phyloP scores from a whole-genome alignment of 495 filamentous ascomycete genomes.

The Aspergillus wentii region DNA sequence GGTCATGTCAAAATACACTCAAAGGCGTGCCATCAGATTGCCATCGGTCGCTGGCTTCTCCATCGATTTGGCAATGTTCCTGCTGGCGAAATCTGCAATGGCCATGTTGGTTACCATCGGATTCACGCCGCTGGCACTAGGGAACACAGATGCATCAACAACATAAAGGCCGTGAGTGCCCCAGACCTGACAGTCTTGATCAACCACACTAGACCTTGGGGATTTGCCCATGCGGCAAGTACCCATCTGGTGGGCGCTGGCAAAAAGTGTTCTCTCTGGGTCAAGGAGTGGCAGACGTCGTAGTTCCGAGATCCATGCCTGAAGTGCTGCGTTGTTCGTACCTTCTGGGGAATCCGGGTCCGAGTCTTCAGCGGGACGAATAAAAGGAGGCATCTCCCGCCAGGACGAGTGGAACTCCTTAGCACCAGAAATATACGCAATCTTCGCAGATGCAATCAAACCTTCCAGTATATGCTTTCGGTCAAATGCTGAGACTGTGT shows the following conservation, averaged over 20 bases:
- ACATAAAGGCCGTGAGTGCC: conserved; percentile 69
- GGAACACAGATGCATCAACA: conserved; percentile 84
- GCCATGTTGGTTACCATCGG: conserved; percentile 93
- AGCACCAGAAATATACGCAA: conserved; percentile 72
- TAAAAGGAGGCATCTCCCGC: conserved; percentile 59
- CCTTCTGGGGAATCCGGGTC: conserved; percentile 39
- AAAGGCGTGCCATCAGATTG: not conserved
- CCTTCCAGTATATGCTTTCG: conserved; percentile 63
- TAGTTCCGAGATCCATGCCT: conserved; percentile 61
- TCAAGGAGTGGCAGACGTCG: conserved; percentile 48
- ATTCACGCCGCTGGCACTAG: conserved; percentile 85
- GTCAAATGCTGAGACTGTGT: conserved; percentile 66
- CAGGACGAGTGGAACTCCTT: conserved; percentile 65
- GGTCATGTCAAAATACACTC: not conserved
- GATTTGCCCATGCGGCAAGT: conserved; percentile 71
- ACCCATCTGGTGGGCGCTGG: conserved; percentile 87
- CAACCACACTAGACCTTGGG: conserved; percentile 64
- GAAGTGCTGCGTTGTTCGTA: conserved; percentile 62
- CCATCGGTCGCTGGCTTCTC: conserved; percentile 8
- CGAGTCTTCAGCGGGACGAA: conserved; percentile 40
- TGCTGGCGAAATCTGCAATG: conserved; percentile 53
- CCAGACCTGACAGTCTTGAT: conserved; percentile 72
- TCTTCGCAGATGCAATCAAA: conserved; percentile 65
- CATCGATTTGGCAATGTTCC: conserved; percentile 28
- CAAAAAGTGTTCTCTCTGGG: conserved; percentile 44